A percentile compares a stretch with the other conserved stretches of the same genome.
Evolutionary conservation across 805 yeast species (phyloP).

Genomic region (Tetrapisispora fleetii): DNA sequence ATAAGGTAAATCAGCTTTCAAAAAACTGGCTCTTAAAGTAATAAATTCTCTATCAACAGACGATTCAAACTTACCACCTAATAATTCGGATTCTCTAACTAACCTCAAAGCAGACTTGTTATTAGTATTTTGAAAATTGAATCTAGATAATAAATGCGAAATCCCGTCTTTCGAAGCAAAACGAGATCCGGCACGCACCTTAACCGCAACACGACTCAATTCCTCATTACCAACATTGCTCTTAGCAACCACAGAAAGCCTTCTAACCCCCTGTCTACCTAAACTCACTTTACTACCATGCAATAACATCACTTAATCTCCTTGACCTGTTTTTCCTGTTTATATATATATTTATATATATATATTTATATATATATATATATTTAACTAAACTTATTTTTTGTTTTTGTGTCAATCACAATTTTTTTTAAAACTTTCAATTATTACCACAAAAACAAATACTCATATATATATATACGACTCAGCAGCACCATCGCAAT

Average conservation of each 20-base stretch:
- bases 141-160: constrained; percentile 76
- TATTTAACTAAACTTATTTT: no score
- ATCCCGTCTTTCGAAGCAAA: constrained; percentile 61
- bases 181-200: constrained; percentile 82
- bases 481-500: no score
- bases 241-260: constrained; percentile 30
- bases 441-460: no score
- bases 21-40: constrained; percentile 69
- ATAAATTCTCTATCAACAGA: constrained; percentile 75
- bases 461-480: no score
- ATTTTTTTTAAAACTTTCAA: no score
- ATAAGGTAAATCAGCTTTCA: constrained; percentile 83
- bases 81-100: constrained; percentile 86
- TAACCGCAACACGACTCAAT: constrained; percentile 68
- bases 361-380: neutral
- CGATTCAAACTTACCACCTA: constrained; percentile 74
- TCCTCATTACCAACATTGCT: constrained; percentile 54
- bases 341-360: neutral
- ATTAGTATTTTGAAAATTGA: constrained; percentile 72
- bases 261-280: constrained; percentile 26
- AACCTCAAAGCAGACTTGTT: constrained; percentile 83
- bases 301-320: constrained; percentile 11
- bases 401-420: no score
- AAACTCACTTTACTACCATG: constrained; percentile 16
- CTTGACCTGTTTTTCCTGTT: no score